A percentile compares a stretch with the other conserved stretches of the same genome.
Conservation (phyloP, 495 filamentous ascomycete species). For the Tuber umbilicatum region DNA sequence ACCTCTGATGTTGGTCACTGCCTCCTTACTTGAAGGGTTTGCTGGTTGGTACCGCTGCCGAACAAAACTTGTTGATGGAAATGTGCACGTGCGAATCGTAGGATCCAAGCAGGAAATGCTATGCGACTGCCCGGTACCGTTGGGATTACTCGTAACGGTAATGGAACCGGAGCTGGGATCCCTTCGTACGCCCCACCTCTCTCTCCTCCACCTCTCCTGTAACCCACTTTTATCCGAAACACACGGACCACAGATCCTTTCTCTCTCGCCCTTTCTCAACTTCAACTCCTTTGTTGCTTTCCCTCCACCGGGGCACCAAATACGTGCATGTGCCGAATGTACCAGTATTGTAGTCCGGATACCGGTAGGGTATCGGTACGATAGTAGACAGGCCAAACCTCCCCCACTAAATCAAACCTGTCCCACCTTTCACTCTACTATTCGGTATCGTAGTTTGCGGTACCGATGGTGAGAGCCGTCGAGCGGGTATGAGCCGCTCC, state of each 20-base stretch:
- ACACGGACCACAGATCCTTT: neutral
- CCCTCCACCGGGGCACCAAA: neutral
- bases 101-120: neutral
- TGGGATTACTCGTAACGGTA: neutral
- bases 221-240: neutral
- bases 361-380: neutral
- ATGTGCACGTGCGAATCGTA: neutral
- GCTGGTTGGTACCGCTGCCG: neutral
- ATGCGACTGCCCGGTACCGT: neutral
- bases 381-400: neutral
- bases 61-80: neutral
- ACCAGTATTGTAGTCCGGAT: neutral
- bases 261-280: neutral
- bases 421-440: neutral
- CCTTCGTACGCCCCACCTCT: neutral
- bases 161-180: neutral
- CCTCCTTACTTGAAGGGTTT: neutral
- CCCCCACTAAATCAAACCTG: neutral
- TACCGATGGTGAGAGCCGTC: neutral
- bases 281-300: neutral
- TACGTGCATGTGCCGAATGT: neutral
- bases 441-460: neutral
- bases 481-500: neutral
- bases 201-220: neutral
- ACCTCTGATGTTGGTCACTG: too few relatives aligned